Evolutionary conservation across 257 asterid species (phyloP).

Genomic region (Coffea canephora): DNA sequence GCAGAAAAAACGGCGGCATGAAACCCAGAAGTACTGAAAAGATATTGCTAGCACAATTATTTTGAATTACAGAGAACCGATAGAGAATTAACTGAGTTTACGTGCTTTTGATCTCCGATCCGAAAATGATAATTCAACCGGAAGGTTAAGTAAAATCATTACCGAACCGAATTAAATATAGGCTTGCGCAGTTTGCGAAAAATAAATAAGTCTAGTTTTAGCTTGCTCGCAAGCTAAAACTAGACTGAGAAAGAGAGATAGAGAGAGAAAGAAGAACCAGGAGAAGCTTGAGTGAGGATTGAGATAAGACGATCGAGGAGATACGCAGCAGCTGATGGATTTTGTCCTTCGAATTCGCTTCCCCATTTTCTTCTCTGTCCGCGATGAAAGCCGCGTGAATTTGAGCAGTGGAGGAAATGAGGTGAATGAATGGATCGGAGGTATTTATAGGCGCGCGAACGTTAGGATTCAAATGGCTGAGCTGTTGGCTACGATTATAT

Average conservation of each 20-base stretch:
- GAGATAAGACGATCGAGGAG: slow-evolving; percentile 54
- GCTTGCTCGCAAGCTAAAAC: neutral
- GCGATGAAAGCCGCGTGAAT: slow-evolving; percentile 6
- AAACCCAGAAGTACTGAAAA: too few species aligned
- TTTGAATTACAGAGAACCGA: neutral
- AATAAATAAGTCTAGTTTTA: too few species aligned
- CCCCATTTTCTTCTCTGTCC: slow-evolving; percentile 50
- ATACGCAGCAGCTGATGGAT: slow-evolving; percentile 69
- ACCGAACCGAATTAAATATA: too few species aligned
- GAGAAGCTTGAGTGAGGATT: slow-evolving; percentile 60
- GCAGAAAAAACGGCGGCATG: too few species aligned
- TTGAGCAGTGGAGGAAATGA: neutral
- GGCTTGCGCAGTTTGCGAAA: neutral
- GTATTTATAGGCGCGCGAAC: slow-evolving; percentile 28
- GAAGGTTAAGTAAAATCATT: neutral
- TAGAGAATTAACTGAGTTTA: neutral
- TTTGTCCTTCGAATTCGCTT: slow-evolving; percentile 76
- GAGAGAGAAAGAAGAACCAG: slow-evolving; percentile 45
- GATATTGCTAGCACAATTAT: neutral
- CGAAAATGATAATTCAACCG: neutral
- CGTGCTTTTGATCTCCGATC: neutral
- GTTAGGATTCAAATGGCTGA: slow-evolving; percentile 21
- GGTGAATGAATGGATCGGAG: neutral
- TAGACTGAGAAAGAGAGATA: slow-evolving; percentile 12
- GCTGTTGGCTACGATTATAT: neutral